These are phyloP conservation scores for Rosa hybrid DNA, from an alignment of 331 rosid genomes.

Conservation along the genomic window DNA sequence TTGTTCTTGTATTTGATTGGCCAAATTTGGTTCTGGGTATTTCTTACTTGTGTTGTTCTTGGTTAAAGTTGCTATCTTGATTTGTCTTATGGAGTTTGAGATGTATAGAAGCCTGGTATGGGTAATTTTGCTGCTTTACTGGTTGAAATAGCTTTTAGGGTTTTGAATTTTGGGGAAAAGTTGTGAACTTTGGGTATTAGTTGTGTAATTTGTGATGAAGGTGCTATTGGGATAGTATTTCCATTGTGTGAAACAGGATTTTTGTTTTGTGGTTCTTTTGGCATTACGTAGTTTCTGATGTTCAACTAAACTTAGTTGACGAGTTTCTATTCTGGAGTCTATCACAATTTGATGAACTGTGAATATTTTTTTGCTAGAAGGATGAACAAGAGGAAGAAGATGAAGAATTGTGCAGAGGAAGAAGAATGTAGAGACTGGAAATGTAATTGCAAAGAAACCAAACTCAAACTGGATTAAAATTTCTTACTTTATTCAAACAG, in stretches of 20 bases:
- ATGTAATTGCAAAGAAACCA: no score
- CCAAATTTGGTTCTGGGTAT: conserved; percentile 9
- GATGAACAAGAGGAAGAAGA: no score
- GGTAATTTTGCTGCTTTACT: not conserved
- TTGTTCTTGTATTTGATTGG: conserved; percentile 5
- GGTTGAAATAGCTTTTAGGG: not conserved
- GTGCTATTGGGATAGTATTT: not conserved
- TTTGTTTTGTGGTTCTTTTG: not conserved
- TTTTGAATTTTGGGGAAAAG: not conserved
- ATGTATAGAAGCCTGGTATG: not conserved
- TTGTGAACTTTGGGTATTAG: not conserved
- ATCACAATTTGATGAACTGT: no score
- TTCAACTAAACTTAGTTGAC: not conserved
- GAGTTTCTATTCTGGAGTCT: conserved; percentile 17
- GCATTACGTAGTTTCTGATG: not conserved
- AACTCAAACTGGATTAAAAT: no score
- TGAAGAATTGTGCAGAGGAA: no score
- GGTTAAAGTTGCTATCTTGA: not conserved
- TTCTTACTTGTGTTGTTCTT: not conserved
- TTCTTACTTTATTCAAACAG: no score
- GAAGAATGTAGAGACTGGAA: no score
- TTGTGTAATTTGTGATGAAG: not conserved
- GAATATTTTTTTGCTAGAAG: no score
- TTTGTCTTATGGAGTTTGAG: conserved; percentile 2
- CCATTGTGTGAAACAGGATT: not conserved